These are phyloP conservation scores for Chaetomium strumarium DNA, from an alignment of 2,329 filamentous ascomycete species.

Conservation along the genomic window DNA sequence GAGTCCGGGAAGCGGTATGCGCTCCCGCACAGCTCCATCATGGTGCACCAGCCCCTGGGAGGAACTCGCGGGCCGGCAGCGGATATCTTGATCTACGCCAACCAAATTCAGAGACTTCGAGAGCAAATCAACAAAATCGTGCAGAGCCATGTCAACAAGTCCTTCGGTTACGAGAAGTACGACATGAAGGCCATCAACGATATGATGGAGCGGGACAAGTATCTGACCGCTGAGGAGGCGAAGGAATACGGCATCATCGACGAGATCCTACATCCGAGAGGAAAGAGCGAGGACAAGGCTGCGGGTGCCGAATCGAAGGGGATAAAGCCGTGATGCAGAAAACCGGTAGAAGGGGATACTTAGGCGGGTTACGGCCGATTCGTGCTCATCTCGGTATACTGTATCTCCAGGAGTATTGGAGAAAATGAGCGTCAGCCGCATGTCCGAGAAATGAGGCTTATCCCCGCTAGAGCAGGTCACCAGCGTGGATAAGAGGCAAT, in stretches of 20 bases:
- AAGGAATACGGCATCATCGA: slow-evolving; percentile 88
- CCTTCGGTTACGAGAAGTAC: slow-evolving; percentile 68
- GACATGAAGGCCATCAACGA: slow-evolving; percentile 79
- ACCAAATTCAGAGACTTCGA: slow-evolving; percentile 85
- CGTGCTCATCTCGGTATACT: no score
- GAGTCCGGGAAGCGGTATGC: slow-evolving; percentile 79
- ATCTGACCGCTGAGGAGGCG: slow-evolving; percentile 83
- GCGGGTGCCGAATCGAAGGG: slow-evolving; percentile 13
- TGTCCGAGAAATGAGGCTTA: not conserved
- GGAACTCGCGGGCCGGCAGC: slow-evolving; percentile 59
- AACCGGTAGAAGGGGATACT: slow-evolving; percentile 18
- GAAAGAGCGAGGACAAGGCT: slow-evolving; percentile 37
- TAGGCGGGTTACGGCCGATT: slow-evolving; percentile 1
- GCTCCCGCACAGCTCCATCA: slow-evolving; percentile 88
- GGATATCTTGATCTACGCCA: slow-evolving; percentile 95
- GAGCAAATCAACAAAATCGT: slow-evolving; percentile 89
- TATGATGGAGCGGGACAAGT: slow-evolving; percentile 96
- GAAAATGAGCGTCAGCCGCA: not conserved
- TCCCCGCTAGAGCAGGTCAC: not conserved
- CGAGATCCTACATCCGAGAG: slow-evolving; percentile 68
- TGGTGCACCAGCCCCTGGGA: slow-evolving; percentile 94
- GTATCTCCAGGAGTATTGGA: no score
- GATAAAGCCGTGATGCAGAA: slow-evolving; percentile 16
- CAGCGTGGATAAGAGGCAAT: not conserved
- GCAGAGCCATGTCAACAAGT: slow-evolving; percentile 73